Conservation (phyloP, 2,329 filamentous ascomycete species). For the Herpotrichia juniperi region DNA sequence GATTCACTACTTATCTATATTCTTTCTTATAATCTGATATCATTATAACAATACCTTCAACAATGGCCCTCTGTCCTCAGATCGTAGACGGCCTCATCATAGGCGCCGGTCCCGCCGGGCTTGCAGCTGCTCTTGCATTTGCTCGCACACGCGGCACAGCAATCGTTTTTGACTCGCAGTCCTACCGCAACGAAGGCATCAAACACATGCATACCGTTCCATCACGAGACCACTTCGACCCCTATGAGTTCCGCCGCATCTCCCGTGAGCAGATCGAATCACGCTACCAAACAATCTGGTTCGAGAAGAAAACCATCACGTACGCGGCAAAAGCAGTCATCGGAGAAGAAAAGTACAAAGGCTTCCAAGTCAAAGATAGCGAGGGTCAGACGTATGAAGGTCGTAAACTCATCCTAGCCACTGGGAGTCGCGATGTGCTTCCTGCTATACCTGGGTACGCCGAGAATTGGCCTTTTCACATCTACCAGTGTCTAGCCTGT, state of each 20-base stretch:
- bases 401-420: slow-evolving; percentile 62
- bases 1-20: background rate
- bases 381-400: slow-evolving; percentile 54
- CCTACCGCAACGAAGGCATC: slow-evolving; percentile 51
- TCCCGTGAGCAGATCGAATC: slow-evolving; percentile 42
- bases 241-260: slow-evolving; percentile 33
- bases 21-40: background rate
- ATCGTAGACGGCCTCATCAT: slow-evolving; percentile 38
- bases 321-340: slow-evolving; percentile 25
- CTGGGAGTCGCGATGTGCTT: slow-evolving; percentile 58
- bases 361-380: slow-evolving; percentile 51
- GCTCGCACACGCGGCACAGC: slow-evolving; percentile 48
- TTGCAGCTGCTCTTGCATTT: slow-evolving; percentile 48
- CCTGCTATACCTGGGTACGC: slow-evolving; percentile 60
- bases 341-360: slow-evolving; percentile 25
- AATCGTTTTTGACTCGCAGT: slow-evolving; percentile 51
- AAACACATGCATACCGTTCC: slow-evolving; percentile 53
- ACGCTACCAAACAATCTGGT: slow-evolving; percentile 45
- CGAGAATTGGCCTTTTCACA: slow-evolving; percentile 56
- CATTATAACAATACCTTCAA: background rate
- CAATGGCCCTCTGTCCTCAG: slow-evolving; percentile 16
- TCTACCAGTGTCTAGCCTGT: slow-evolving; percentile 65
- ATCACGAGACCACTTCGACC: slow-evolving; percentile 35
- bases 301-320: slow-evolving; percentile 33
- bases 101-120: slow-evolving; percentile 54